Evolutionary conservation across 257 asterid species (phyloP).

Genomic region (Solanum bulbocastanum): DNA sequence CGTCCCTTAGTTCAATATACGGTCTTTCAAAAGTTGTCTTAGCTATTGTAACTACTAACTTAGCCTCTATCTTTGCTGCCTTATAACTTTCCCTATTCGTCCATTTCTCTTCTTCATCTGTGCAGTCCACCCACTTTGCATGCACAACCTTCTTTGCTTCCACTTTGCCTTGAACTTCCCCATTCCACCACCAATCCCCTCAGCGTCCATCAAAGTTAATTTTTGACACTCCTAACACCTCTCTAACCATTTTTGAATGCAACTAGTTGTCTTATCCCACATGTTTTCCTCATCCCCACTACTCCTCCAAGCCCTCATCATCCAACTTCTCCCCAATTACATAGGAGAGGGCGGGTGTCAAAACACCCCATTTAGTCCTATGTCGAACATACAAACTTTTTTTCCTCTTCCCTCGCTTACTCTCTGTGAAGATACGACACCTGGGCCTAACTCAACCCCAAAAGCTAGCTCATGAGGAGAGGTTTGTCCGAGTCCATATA

Average conservation of each 20-base stretch:
- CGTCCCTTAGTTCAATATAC: background rate
- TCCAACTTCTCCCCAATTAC: background rate
- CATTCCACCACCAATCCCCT: background rate
- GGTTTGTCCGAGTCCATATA: too few relatives aligned
- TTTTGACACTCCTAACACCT: background rate
- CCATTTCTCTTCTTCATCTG: background rate
- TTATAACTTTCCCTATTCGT: background rate
- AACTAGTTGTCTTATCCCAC: background rate
- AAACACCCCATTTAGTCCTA: background rate
- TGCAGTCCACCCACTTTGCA: background rate
- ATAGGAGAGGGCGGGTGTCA: background rate
- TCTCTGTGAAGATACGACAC: too few relatives aligned
- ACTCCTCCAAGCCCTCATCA: background rate
- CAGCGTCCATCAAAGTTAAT: background rate
- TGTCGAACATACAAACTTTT: background rate
- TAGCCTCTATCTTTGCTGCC: background rate
- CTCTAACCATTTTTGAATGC: background rate
- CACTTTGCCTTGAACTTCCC: background rate
- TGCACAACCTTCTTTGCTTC: background rate
- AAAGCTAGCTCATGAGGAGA: too few relatives aligned
- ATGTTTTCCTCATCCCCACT: background rate
- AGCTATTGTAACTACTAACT: background rate
- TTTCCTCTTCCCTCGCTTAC: background rate
- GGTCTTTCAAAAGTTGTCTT: background rate
- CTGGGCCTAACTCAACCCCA: too few relatives aligned